Evolutionary conservation across 2,329 filamentous ascomycete species (phyloP).

Genomic region (Madurella mycetomatis): DNA sequence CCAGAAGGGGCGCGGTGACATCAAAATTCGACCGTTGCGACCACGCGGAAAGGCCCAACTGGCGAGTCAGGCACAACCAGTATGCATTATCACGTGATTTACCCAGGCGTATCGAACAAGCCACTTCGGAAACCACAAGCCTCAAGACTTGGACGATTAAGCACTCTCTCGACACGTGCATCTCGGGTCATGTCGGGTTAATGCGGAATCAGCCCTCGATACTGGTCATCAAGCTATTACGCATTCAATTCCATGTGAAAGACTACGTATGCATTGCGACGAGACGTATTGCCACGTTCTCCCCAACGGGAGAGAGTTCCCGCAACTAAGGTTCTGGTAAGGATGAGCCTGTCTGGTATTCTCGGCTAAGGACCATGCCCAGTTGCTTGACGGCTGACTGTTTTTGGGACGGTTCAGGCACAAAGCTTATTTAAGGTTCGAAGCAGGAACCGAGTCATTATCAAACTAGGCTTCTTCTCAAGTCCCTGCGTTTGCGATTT

Average conservation of each 20-base stretch:
- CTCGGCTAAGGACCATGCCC: neutral
- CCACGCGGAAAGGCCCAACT: slow-evolving; percentile 2
- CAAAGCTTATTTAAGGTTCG: neutral
- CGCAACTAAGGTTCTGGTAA: neutral
- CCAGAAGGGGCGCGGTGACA: slow-evolving; percentile 22
- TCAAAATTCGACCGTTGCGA: slow-evolving; percentile 25
- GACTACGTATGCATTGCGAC: no score
- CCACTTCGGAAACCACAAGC: no score
- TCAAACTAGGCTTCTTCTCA: no score
- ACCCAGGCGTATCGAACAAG: no score
- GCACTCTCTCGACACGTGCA: neutral
- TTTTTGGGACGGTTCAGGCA: neutral
- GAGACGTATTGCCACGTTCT: neutral
- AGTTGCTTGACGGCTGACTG: neutral
- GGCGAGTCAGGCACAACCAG: slow-evolving; percentile 15
- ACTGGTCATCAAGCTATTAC: no score
- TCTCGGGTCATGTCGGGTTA: neutral
- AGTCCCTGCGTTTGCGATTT: neutral
- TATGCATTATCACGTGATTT: slow-evolving; percentile 14
- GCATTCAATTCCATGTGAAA: no score
- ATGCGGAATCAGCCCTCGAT: neutral
- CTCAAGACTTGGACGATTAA: neutral
- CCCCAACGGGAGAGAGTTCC: no score
- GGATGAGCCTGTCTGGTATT: neutral
- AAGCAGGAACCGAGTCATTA: neutral